phyloP scores from a whole-genome alignment of 306 rosid genomes.

The Inga leiocalycina region DNA sequence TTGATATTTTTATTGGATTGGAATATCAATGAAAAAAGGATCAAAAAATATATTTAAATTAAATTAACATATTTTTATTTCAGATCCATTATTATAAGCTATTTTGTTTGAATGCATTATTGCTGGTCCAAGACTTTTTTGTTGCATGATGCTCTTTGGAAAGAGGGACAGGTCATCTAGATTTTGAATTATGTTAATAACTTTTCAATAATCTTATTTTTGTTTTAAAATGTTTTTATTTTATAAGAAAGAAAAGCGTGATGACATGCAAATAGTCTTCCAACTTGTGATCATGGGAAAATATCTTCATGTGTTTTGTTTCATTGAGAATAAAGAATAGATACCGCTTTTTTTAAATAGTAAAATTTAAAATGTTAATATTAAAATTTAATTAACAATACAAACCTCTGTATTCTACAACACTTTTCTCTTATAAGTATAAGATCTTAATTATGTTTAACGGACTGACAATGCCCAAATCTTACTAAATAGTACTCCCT shows the following conservation, averaged over 20 bases:
- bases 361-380: neutral
- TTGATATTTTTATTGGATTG: neutral
- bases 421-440: too few relatives aligned
- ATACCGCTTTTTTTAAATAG: neutral
- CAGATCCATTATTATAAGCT: neutral
- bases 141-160: neutral
- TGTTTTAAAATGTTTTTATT: too few relatives aligned
- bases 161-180: neutral
- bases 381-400: too few relatives aligned
- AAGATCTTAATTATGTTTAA: too few relatives aligned
- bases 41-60: neutral
- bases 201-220: neutral
- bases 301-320: neutral
- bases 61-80: neutral
- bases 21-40: neutral
- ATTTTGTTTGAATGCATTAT: neutral
- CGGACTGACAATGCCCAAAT: too few relatives aligned
- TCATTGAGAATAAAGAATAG: neutral
- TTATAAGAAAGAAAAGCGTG: too few relatives aligned
- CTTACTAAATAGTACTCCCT: too few relatives aligned
- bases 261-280: too few relatives aligned
- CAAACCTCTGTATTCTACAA: too few relatives aligned
- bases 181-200: neutral
- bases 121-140: neutral
- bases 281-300: neutral